Percentiles rank a stretch among this genome's conserved stretches.
Evolutionary conservation across 768 basidiomycete species (phyloP).

Genomic region (Hydnum rufescens): DNA sequence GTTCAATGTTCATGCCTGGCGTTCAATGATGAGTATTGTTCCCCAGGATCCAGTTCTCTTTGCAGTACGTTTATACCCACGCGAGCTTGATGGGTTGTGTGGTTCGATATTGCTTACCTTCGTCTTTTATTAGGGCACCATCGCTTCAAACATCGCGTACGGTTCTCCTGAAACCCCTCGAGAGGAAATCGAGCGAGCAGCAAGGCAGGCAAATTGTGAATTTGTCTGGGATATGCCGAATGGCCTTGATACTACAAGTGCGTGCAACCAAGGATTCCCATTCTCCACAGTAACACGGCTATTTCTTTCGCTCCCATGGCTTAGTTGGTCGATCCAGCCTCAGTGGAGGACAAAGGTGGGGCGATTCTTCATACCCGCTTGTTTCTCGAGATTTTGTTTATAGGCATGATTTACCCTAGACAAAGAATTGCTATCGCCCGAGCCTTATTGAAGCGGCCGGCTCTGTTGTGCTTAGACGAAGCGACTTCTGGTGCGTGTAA

Average conservation of each 20-base stretch:
- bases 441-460: slow-evolving; percentile 74
- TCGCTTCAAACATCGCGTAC: slow-evolving; percentile 87
- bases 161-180: slow-evolving; percentile 57
- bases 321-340: slow-evolving; percentile 49
- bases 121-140: slow-evolving; percentile 77
- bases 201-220: slow-evolving; percentile 83
- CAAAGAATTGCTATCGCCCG: slow-evolving; percentile 30
- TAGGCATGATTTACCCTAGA: neutral
- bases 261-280: slow-evolving; percentile 14
- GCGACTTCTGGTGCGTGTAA: slow-evolving; percentile 29
- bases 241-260: slow-evolving; percentile 85
- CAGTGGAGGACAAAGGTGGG: slow-evolving; percentile 49
- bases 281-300: too few relatives aligned
- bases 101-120: slow-evolving; percentile 38
- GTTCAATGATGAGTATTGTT: slow-evolving; percentile 76
- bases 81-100: neutral
- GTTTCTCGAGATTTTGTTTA: neutral
- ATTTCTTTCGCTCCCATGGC: slow-evolving; percentile 2
- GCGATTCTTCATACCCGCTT: neutral
- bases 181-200: slow-evolving; percentile 72
- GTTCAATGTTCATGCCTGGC: slow-evolving; percentile 73
- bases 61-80: neutral
- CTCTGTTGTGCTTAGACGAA: slow-evolving; percentile 75
- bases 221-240: slow-evolving; percentile 90
- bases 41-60: slow-evolving; percentile 34